These are phyloP conservation scores for Melampsora larici-populina DNA, from an alignment of 1,284 basidiomycete genomes.

Conservation along the genomic window DNA sequence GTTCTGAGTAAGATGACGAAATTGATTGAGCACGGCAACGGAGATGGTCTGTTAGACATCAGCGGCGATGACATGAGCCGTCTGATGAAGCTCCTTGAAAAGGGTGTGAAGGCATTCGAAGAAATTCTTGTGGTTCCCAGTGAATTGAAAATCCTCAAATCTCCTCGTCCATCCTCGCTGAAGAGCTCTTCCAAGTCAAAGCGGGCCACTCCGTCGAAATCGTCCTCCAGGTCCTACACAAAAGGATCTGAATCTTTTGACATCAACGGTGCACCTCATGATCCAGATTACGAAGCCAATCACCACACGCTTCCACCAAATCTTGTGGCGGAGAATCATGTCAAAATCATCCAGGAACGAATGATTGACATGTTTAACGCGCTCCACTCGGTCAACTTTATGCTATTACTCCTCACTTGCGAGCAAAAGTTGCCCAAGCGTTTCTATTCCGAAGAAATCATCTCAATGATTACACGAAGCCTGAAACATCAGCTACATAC, in stretches of 20 bases:
- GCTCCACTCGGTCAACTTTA: constrained; percentile 29
- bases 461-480: constrained; percentile 66
- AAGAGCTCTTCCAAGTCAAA: not conserved
- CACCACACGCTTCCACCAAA: too few species aligned
- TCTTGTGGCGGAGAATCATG: not conserved
- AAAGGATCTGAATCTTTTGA: not conserved
- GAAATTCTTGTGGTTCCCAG: not conserved
- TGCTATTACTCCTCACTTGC: constrained; percentile 12
- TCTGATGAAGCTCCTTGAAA: constrained; percentile 38
- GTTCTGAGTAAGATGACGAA: constrained; percentile 20
- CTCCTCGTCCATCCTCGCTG: constrained; percentile 3
- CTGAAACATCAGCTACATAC: constrained; percentile 73
- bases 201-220: not conserved
- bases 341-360: constrained; percentile 25
- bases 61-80: constrained; percentile 20
- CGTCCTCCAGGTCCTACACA: not conserved
- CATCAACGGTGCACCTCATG: too few species aligned
- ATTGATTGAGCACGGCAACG: constrained; percentile 22
- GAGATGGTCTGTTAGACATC: constrained; percentile 12
- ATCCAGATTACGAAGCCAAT: too few species aligned
- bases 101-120: constrained; percentile 1
- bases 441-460: constrained; percentile 87
- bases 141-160: too few species aligned
- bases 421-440: constrained; percentile 51
- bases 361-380: constrained; percentile 15